Percentiles rank a stretch among this genome's conserved stretches.
Evolutionary conservation across 192 early-diverging fungal genomes (phyloP).

Genomic region (Powellomyces hirtus): DNA sequence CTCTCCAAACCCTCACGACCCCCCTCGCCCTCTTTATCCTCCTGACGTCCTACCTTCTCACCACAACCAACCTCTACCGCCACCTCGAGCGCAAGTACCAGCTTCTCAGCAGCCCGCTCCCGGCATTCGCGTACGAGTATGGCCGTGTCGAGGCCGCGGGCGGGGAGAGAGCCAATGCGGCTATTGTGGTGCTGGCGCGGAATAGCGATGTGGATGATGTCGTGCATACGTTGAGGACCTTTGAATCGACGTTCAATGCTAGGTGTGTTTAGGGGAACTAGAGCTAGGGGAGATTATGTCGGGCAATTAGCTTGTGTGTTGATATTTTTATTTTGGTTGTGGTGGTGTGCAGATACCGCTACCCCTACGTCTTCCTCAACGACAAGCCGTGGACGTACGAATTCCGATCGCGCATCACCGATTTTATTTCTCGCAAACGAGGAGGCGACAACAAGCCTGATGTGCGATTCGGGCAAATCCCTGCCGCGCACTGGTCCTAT

Average conservation of each 20-base stretch:
- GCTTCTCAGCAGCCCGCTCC: conserved; percentile 3
- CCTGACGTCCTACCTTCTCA: background rate
- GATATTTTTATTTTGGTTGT: background rate
- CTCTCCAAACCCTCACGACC: background rate
- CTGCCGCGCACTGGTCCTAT: conserved; percentile 1
- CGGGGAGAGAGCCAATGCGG: background rate
- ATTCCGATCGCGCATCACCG: conserved; percentile 37
- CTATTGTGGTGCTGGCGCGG: conserved; percentile 26
- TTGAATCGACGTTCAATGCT: conserved; percentile 71
- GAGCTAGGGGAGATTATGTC: background rate
- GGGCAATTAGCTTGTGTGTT: background rate
- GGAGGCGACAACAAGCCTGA: background rate
- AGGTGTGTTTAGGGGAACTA: conserved; percentile 41
- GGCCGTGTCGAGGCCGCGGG: background rate
- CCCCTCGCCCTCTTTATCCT: background rate
- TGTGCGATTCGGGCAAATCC: conserved; percentile 45
- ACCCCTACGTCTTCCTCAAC: conserved; percentile 83
- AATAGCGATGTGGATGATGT: conserved; percentile 67
- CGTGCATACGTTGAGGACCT: conserved; percentile 64
- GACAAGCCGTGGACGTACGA: conserved; percentile 66
- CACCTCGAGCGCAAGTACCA: conserved; percentile 1
- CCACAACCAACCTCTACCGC: background rate
- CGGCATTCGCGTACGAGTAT: background rate
- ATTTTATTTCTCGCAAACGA: background rate
- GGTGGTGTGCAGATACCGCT: conserved; percentile 38